Conservation (phyloP, 345 rosid species). For the Pelargonium nanum region DNA sequence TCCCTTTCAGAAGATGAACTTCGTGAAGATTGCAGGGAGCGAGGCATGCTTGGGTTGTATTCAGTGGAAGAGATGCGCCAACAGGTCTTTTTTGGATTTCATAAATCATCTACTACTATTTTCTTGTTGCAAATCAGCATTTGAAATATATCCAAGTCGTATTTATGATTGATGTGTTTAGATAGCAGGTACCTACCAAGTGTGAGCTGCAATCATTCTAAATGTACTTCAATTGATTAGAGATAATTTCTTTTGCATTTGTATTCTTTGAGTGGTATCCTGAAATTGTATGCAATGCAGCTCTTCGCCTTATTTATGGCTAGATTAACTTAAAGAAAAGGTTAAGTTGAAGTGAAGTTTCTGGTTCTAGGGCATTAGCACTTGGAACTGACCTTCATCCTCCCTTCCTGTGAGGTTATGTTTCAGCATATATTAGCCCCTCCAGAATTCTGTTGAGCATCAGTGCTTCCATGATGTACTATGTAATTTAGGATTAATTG, state of each 20-base stretch:
- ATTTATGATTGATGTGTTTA: not conserved
- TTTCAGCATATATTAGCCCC: not conserved
- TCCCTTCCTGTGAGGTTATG: not conserved
- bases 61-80: slow-evolving; percentile 70
- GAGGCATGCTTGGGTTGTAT: slow-evolving; percentile 61
- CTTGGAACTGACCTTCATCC: not conserved
- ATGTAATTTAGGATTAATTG: not conserved
- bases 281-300: not conserved
- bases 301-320: too few relatives aligned
- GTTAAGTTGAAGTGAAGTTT: too few relatives aligned
- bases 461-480: not conserved
- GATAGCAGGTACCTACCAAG: not conserved
- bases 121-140: not conserved
- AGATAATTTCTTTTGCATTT: not conserved
- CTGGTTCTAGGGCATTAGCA: too few relatives aligned
- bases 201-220: not conserved
- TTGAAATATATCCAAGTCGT: too few relatives aligned
- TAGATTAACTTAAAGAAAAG: too few relatives aligned
- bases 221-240: not conserved
- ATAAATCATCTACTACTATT: not conserved
- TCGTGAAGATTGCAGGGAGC: slow-evolving; percentile 67
- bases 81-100: slow-evolving; percentile 31
- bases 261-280: too few relatives aligned
- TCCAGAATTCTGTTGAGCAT: not conserved
- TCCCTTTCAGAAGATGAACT: slow-evolving; percentile 66